phyloP scores from a whole-genome alignment of 2,329 filamentous ascomycete genomes.

The Bipolaris sorokiniana region DNA sequence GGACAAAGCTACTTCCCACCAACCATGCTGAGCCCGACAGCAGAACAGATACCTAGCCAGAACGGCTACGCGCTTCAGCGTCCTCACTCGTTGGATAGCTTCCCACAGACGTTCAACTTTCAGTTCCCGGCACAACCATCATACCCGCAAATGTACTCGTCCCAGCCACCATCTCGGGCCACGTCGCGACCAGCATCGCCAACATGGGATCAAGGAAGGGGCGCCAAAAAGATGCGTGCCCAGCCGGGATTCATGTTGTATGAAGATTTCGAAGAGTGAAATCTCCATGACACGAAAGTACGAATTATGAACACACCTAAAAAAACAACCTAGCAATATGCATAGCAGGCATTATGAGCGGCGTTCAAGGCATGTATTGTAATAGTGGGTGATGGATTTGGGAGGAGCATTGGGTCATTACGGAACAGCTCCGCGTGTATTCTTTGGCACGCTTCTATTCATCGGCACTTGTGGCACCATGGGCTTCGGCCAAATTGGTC shows the following conservation, averaged over 20 bases:
- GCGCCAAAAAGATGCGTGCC: conserved; percentile 31
- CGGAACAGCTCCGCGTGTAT: background rate
- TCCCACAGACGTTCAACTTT: conserved; percentile 30
- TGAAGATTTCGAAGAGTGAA: conserved; percentile 26
- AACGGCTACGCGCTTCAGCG: conserved; percentile 30
- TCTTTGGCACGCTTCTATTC: background rate
- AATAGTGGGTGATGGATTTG: conserved; percentile 3
- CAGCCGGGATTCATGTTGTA: conserved; percentile 27
- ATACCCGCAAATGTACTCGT: conserved; percentile 34
- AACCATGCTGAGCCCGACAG: conserved; percentile 33
- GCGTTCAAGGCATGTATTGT: conserved; percentile 18
- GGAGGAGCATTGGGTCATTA: background rate
- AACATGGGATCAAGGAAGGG: conserved; percentile 36
- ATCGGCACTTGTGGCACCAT: conserved; percentile 1
- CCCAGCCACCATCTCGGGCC: conserved; percentile 34
- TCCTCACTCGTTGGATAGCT: conserved; percentile 36
- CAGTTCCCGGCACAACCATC: conserved; percentile 22
- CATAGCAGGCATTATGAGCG: conserved; percentile 23
- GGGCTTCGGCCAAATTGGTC: conserved; percentile 4
- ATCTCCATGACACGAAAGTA: conserved; percentile 18
- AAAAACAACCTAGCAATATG: conserved; percentile 10
- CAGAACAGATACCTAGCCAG: conserved; percentile 20
- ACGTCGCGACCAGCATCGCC: conserved; percentile 37
- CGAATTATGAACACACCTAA: conserved; percentile 23
- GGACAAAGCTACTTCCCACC: conserved; percentile 29